Base-by-base conservation (phyloP, 371 early-diverging fungal species). In the Mortierella sp. region DNA sequence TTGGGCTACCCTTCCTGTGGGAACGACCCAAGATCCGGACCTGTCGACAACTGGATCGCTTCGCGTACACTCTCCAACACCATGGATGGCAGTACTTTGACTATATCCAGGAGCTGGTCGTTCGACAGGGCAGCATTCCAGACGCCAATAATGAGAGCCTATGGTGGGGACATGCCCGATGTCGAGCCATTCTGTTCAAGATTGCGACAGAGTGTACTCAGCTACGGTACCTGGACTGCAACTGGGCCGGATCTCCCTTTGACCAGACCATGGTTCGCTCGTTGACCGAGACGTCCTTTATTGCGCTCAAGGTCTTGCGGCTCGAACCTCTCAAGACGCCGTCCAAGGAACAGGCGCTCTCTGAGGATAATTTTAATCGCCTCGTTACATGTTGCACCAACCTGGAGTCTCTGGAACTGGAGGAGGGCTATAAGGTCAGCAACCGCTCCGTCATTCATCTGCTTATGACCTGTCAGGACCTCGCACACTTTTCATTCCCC, bases 221-320 rank as follows among this genome's bases (percentile, higher is more conserved):
- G 4, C 34, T 81, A 6, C 54, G 64, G 4, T 76, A 31, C 19
- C 37, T 81, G 26, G 81, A 76, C 44, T 76, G 76, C 16, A 76
- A 76, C 64, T 81, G 81, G 81, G 81, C 69, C 3, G 76, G 76
- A 19, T 81, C 76, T 0, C 73, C 81, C 1, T 76, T 81, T 21
- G 73, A 73, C 14, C 64, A 73, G 24, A 61, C 19, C 16, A 43
- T 77, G 51, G 55, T 73, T 26, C 31, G 72, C 24, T n/a, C 57
- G 4, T 40, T 67, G 53, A 31, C 55, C 28, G 53, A 48, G 31
- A 74, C 71, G 9, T 64, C 77, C 3, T 69, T 76, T 21, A 44
- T 34, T 14, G 59, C 37, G 14, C 59, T 80, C 5, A 80, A 69
- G 50, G 43, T 44, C 19, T 67, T 80, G 28, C 48, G 75, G 34